Percentiles rank a stretch among this genome's conserved stretches.
Evolutionary conservation across 2,329 filamentous ascomycete genomes (phyloP).

Genomic region (Calonectria fujianensis): DNA sequence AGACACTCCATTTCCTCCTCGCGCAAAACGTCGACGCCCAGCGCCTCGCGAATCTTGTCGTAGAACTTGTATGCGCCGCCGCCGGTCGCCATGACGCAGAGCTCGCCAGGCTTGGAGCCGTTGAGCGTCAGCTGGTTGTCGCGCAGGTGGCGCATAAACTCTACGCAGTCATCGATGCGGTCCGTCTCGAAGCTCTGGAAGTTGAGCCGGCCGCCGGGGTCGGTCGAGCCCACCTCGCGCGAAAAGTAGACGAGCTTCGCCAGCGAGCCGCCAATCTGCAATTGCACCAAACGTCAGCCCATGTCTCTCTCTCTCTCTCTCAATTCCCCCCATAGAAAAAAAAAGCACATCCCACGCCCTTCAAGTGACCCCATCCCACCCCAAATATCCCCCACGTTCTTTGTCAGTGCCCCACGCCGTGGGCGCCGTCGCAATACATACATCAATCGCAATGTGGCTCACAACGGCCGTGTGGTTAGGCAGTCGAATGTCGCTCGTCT

Average conservation of each 20-base stretch:
- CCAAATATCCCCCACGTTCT: slow-evolving; percentile 34
- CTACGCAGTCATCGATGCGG: slow-evolving; percentile 92
- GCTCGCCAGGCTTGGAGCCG: slow-evolving; percentile 80
- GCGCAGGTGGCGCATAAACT: slow-evolving; percentile 91
- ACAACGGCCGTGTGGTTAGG: slow-evolving; percentile 97
- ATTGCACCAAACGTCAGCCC: slow-evolving; percentile 41
- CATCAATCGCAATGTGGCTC: slow-evolving; percentile 97
- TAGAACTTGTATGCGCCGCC: slow-evolving; percentile 98
- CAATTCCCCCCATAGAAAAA: neutral
- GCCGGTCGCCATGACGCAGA: slow-evolving; percentile 96
- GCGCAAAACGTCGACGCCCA: slow-evolving; percentile 90
- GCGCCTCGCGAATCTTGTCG: slow-evolving; percentile 87
- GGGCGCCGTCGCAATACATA: slow-evolving; percentile 68
- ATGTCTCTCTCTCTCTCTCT: slow-evolving; percentile 22
- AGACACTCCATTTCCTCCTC: slow-evolving; percentile 99
- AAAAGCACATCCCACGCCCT: slow-evolving; percentile 1
- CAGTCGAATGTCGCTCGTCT: slow-evolving; percentile 95
- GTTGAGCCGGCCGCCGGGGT: slow-evolving; percentile 92
- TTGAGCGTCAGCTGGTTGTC: slow-evolving; percentile 86
- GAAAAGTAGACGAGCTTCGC: slow-evolving; percentile 99
- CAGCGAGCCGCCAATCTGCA: slow-evolving; percentile 93
- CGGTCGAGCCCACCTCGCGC: slow-evolving; percentile 85
- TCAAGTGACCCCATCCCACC: neutral
- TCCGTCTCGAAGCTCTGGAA: slow-evolving; percentile 98
- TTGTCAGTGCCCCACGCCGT: slow-evolving; percentile 25